Evolutionary conservation across 352 stramenopile genomes (phyloP).

Genomic region (Pythium phragmitis): DNA sequence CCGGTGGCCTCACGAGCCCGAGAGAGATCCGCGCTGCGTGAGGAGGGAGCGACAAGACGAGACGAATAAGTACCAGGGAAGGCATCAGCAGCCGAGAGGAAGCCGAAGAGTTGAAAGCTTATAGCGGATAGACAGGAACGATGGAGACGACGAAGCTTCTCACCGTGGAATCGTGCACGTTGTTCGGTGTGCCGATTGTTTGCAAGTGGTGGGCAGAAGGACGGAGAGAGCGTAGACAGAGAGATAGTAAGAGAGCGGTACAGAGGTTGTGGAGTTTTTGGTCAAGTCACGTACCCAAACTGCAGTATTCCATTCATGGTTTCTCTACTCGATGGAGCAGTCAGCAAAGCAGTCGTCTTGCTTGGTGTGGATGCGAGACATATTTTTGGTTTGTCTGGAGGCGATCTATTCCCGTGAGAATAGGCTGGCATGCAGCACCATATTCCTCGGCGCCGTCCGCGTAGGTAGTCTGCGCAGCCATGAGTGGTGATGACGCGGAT

Average conservation of each 20-base stretch:
- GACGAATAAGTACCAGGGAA: neutral
- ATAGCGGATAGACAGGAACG: constrained; percentile 24
- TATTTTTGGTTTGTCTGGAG: neutral
- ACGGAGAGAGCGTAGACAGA: constrained; percentile 9
- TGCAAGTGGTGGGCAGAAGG: constrained; percentile 18
- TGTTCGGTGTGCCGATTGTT: neutral
- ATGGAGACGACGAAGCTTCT: constrained; percentile 5
- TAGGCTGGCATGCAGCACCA: neutral
- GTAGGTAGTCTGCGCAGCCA: neutral
- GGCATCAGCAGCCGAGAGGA: neutral
- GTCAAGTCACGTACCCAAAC: constrained; percentile 19
- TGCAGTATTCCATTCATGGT: neutral
- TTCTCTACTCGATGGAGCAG: neutral
- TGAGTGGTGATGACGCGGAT: neutral
- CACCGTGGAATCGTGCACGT: neutral
- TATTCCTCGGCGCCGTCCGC: neutral
- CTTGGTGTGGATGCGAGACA: neutral
- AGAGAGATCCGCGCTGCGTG: neutral
- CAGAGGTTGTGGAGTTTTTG: constrained; percentile 14
- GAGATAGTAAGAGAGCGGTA: constrained; percentile 2
- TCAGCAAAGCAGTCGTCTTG: neutral
- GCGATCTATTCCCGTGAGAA: constrained; percentile 5
- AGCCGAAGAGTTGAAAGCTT: neutral
- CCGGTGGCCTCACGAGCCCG: neutral
- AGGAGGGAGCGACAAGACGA: neutral